These are phyloP conservation scores for Colletotrichum spaethianum DNA, from an alignment of 2,329 filamentous ascomycete genomes.

Conservation along the genomic window DNA sequence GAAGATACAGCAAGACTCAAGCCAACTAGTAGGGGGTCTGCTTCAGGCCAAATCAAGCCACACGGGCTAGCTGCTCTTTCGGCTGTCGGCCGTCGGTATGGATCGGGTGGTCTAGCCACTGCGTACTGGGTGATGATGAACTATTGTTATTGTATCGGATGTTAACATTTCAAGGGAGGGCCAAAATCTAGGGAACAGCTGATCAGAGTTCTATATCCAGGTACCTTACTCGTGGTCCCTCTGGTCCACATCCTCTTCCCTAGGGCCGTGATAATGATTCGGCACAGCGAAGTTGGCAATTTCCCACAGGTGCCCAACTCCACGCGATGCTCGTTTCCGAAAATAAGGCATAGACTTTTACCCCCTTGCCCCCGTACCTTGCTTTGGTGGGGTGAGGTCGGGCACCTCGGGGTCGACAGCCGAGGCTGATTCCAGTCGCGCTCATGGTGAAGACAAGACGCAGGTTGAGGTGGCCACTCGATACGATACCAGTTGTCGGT, in stretches of 20 bases:
- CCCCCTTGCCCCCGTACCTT: too few relatives aligned
- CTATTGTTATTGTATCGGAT: not conserved
- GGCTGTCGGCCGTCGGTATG: not conserved
- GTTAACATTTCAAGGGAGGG: too few relatives aligned
- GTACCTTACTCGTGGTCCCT: not conserved
- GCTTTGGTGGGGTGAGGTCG: too few relatives aligned
- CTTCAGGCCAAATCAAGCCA: not conserved
- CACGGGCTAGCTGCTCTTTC: not conserved
- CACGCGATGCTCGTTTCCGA: not conserved
- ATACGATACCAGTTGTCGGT: not conserved
- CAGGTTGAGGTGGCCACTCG: not conserved
- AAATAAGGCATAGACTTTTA: too few relatives aligned
- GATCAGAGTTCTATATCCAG: not conserved
- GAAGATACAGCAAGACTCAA: too few relatives aligned
- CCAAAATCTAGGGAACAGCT: not conserved
- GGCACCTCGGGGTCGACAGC: too few relatives aligned
- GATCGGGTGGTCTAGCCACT: not conserved
- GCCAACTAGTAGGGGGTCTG: too few relatives aligned
- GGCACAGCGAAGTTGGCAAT: conserved; percentile 68
- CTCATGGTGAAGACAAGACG: not conserved
- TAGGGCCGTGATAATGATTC: conserved; percentile 46
- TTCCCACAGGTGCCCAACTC: not conserved
- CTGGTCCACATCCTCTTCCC: not conserved
- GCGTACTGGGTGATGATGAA: not conserved
- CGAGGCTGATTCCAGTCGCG: not conserved